Evolutionary conservation across 768 basidiomycete genomes (phyloP), one percentile per base, ranked within the genome.

Genomic region (Pleurotus salmoneostramineus): DNA sequence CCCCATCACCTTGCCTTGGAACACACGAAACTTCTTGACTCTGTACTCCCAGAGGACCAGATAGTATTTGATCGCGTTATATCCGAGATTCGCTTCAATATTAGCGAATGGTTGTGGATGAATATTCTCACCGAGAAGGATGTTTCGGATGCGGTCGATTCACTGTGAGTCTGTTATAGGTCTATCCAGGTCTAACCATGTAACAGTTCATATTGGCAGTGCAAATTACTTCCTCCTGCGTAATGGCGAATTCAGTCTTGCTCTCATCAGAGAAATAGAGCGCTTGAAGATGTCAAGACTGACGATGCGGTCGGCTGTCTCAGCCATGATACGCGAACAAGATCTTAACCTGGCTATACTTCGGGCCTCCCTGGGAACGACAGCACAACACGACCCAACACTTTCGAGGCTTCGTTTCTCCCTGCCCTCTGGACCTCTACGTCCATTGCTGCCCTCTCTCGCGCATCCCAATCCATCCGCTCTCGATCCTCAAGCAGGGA

Each of bases 41-140:
- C 74, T 6, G 85, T 91, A 3, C 76, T 91, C 6, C 87, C 89
- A 0, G 83, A 91, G 64, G 88, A 93, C 62, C 84, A 83, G 60
- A 87, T 90, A 60, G 80, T 77, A 12, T 92, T 97, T 65, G 91
- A 92, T 67, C 73, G 78, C 34, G 82, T 87, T 58, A 83, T 97
- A 36, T 74, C 82, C 14, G 83, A 87, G 59, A 91, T 95, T 37
- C 76, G 93, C 58, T 87, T 81, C 1, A 86, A 88, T 58, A 83
- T 95, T 51, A 90, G 93, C 66, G 95, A 97, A 76, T 97, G 94
- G 93, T 76, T 97, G 1, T 97, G 94, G 95, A 70, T 85, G 21
- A 93, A 95, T 65, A 88, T 96, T 37, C 75, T 97, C 52, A 95
- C 93, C 2, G 80, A 81, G 64, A 82, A 83, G 63, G 92, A 94